These are phyloP conservation scores for Tillandsia leiboldiana DNA, from an alignment of 176 grass and related monocot species.

Conservation along the genomic window DNA sequence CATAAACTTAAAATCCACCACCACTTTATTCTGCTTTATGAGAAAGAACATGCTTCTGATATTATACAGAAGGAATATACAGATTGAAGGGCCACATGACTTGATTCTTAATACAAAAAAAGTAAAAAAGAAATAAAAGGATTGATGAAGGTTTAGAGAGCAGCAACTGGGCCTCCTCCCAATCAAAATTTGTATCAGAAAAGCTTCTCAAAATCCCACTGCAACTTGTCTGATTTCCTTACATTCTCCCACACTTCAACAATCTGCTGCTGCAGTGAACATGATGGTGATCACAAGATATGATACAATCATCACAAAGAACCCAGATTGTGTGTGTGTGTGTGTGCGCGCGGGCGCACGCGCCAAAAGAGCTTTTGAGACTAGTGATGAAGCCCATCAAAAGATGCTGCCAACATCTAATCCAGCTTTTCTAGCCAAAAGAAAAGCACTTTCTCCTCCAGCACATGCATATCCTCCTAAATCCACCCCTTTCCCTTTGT, in stretches of 20 bases:
- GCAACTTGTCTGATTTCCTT: neutral
- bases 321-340: neutral
- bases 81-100: neutral
- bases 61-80: no score
- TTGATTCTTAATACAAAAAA: neutral
- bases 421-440: neutral
- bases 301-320: neutral
- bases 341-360: neutral
- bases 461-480: neutral
- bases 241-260: neutral
- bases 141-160: neutral
- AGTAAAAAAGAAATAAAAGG: neutral
- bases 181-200: neutral
- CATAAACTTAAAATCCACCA: neutral
- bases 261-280: neutral
- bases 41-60: no score
- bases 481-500: neutral
- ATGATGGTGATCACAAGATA: neutral
- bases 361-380: neutral
- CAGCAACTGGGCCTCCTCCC: neutral
- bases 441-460: slow-evolving; percentile 2
- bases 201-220: neutral
- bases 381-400: neutral
- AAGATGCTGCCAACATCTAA: neutral
- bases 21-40: no score